Evolutionary conservation across 257 asterid genomes (phyloP).

Genomic region (Eucommia ulmoides): DNA sequence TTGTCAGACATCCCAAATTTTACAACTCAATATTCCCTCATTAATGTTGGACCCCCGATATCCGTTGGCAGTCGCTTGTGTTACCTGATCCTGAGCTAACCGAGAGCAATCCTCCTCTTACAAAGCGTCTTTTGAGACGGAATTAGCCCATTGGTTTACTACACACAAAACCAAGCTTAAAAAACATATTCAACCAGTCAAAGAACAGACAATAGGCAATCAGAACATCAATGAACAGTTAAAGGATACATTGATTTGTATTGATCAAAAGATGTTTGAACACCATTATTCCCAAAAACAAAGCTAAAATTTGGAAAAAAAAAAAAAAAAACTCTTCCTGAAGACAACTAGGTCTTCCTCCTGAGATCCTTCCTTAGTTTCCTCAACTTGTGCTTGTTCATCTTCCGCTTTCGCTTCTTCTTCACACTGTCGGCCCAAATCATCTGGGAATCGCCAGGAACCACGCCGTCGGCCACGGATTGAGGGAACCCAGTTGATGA

Average conservation of each 20-base stretch:
- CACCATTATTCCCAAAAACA: too few species aligned
- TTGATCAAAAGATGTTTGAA: too few species aligned
- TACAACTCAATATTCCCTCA: too few species aligned
- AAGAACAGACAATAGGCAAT: not conserved
- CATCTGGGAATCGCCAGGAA: constrained; percentile 23
- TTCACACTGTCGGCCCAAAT: constrained; percentile 76
- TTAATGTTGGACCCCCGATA: too few species aligned
- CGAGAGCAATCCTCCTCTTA: too few species aligned
- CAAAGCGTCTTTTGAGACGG: too few species aligned
- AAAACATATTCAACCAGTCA: not conserved
- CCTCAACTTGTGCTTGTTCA: constrained; percentile 87
- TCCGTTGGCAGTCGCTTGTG: too few species aligned
- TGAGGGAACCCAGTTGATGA: constrained; percentile 15
- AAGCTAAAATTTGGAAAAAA: not conserved
- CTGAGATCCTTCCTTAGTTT: constrained; percentile 58
- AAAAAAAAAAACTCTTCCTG: not conserved
- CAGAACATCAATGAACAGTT: not conserved
- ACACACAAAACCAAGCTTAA: not conserved
- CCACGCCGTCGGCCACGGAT: constrained; percentile 15
- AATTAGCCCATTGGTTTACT: too few species aligned
- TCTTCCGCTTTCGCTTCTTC: constrained; percentile 86
- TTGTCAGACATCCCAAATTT: too few species aligned
- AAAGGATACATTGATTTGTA: not conserved
- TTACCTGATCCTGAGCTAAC: too few species aligned
- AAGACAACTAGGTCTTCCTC: constrained; percentile 37